Percentiles rank a stretch among this genome's conserved stretches.
These are phyloP conservation scores for Fusarium sacchari DNA, from an alignment of 2,329 filamentous ascomycete genomes.

Conservation along the genomic window DNA sequence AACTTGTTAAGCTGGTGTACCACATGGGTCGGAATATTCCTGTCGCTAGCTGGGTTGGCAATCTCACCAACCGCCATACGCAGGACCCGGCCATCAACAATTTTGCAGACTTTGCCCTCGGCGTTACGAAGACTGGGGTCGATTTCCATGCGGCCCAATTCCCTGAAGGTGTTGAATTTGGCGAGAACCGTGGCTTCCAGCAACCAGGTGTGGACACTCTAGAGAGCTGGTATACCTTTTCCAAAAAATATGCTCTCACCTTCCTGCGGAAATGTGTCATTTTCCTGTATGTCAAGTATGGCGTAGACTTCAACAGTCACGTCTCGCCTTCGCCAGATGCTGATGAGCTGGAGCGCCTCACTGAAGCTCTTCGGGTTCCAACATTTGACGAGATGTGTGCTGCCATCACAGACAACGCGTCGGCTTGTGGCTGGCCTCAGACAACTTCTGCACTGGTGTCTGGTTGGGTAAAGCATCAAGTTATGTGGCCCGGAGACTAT, in stretches of 20 bases:
- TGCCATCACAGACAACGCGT: slow-evolving; percentile 60
- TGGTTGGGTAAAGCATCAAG: slow-evolving; percentile 80
- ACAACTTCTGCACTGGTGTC: slow-evolving; percentile 58
- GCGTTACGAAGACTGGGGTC: slow-evolving; percentile 58
- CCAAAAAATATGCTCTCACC: slow-evolving; percentile 85
- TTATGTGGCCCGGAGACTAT: slow-evolving; percentile 50
- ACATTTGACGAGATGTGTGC: slow-evolving; percentile 81
- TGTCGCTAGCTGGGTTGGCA: slow-evolving; percentile 58
- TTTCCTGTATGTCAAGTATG: slow-evolving; percentile 87
- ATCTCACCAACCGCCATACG: slow-evolving; percentile 54
- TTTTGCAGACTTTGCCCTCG: slow-evolving; percentile 66
- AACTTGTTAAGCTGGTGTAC: slow-evolving; percentile 84
- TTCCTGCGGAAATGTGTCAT: slow-evolving; percentile 89
- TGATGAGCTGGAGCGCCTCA: slow-evolving; percentile 84
- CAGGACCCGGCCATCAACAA: slow-evolving; percentile 61
- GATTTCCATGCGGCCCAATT: slow-evolving; percentile 51
- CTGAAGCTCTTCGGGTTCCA: slow-evolving; percentile 78
- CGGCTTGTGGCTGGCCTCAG: slow-evolving; percentile 60
- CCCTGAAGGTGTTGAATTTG: slow-evolving; percentile 35
- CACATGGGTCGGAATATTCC: slow-evolving; percentile 67
- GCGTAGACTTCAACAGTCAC: slow-evolving; percentile 84
- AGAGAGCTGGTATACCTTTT: slow-evolving; percentile 66
- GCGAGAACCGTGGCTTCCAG: slow-evolving; percentile 61
- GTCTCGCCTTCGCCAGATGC: slow-evolving; percentile 70
- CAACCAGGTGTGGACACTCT: slow-evolving; percentile 65